These are phyloP conservation scores for Trametes hirsuta DNA, from an alignment of 1,284 basidiomycete species.

Conservation along the genomic window DNA sequence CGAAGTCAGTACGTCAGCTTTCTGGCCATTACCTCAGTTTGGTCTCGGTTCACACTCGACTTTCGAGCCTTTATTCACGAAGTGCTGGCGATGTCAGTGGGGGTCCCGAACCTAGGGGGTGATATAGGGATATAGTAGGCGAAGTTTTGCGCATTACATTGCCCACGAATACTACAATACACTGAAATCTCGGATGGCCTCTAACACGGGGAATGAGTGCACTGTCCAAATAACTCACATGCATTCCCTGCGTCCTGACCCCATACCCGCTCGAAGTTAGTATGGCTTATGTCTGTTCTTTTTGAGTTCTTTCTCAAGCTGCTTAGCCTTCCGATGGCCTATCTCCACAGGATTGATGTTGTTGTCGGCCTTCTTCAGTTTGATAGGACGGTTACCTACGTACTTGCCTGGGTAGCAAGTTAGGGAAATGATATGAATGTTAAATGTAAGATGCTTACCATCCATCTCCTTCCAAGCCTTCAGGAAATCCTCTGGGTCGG, in stretches of 20 bases:
- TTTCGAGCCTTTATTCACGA: too few species aligned
- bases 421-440: not conserved
- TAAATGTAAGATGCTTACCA: conserved; percentile 53
- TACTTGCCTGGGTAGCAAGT: conserved; percentile 76
- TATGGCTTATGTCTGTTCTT: conserved; percentile 81
- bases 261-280: conserved; percentile 34
- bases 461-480: conserved; percentile 99
- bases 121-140: too few species aligned
- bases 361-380: conserved; percentile 87
- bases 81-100: too few species aligned
- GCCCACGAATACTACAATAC: too few species aligned
- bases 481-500: conserved; percentile 97
- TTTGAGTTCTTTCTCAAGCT: conserved; percentile 80
- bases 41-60: too few species aligned
- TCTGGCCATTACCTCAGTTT: too few species aligned
- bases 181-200: too few species aligned
- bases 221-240: not conserved
- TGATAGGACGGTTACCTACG: conserved; percentile 93
- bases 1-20: too few species aligned
- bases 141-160: too few species aligned
- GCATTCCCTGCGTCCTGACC: not conserved
- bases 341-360: conserved; percentile 91
- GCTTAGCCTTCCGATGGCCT: conserved; percentile 86
- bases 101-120: too few species aligned
- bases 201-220: not conserved